phyloP scores from a whole-genome alignment of 768 basidiomycete species.

The Hygrophorus pudorinus region DNA sequence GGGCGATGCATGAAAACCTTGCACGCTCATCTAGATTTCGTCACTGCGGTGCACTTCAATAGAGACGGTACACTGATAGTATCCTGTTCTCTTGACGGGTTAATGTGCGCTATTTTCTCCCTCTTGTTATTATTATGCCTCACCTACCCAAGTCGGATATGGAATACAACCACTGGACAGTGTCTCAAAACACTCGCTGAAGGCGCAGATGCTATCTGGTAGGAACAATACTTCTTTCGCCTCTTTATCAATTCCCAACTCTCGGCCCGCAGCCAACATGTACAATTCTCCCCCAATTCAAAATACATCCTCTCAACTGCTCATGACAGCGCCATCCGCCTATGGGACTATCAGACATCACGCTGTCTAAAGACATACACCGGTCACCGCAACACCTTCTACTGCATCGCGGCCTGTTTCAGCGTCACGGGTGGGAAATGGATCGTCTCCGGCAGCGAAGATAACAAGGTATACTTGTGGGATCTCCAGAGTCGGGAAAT shows the following conservation, averaged over 20 bases:
- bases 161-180: slow-evolving; percentile 87
- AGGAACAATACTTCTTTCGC: slow-evolving; percentile 9
- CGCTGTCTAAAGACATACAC: slow-evolving; percentile 85
- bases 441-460: slow-evolving; percentile 89
- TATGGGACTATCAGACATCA: slow-evolving; percentile 93
- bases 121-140: slow-evolving; percentile 2
- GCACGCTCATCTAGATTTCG: slow-evolving; percentile 90
- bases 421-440: slow-evolving; percentile 80
- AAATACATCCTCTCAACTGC: slow-evolving; percentile 92
- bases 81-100: slow-evolving; percentile 84
- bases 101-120: slow-evolving; percentile 57
- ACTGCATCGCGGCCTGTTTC: slow-evolving; percentile 78
- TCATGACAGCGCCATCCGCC: slow-evolving; percentile 83
- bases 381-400: slow-evolving; percentile 76
- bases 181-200: slow-evolving; percentile 95
- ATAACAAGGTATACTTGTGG: slow-evolving; percentile 84
- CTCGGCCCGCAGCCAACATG: slow-evolving; percentile 54
- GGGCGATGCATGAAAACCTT: slow-evolving; percentile 81
- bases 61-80: slow-evolving; percentile 85
- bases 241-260: background rate
- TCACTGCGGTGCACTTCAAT: slow-evolving; percentile 92
- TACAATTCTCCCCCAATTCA: slow-evolving; percentile 92
- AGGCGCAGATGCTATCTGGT: slow-evolving; percentile 81
- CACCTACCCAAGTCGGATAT: slow-evolving; percentile 64
- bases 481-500: slow-evolving; percentile 83